Evolutionary conservation across 1,139 yeast species (phyloP).

Genomic region (Yamadazyma sp.): DNA sequence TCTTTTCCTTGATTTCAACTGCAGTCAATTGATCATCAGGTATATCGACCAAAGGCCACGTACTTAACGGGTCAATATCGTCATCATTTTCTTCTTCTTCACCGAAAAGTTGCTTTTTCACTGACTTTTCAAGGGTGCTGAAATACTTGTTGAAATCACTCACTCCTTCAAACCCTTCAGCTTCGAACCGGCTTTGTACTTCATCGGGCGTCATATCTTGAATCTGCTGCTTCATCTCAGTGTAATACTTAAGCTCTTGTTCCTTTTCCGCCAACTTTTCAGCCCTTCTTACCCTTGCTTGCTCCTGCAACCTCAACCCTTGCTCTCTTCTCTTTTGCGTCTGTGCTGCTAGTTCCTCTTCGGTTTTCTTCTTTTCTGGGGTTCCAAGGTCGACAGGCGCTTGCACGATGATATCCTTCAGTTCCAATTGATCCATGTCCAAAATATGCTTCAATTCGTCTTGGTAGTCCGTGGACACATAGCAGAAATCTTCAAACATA

Average conservation of each 20-base stretch:
- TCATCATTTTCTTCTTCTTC: constrained; percentile 43
- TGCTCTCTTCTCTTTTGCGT: constrained; percentile 83
- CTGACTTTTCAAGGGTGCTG: constrained; percentile 62
- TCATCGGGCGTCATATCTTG: constrained; percentile 44
- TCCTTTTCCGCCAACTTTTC: constrained; percentile 83
- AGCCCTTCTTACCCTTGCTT: constrained; percentile 79
- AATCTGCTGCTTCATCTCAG: constrained; percentile 55
- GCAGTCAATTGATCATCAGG: constrained; percentile 83
- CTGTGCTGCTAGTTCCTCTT: constrained; percentile 75
- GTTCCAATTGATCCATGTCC: constrained; percentile 62
- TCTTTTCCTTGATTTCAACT: constrained; percentile 82
- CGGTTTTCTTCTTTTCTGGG: constrained; percentile 62
- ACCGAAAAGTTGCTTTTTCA: constrained; percentile 52
- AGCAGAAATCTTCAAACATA: constrained; percentile 75
- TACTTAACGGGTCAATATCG: constrained; percentile 48
- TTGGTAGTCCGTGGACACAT: constrained; percentile 68
- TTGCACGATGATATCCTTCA: constrained; percentile 73
- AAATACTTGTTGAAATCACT: constrained; percentile 71
- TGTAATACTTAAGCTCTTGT: constrained; percentile 73
- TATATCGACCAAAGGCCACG: constrained; percentile 76
- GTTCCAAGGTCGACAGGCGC: constrained; percentile 63
- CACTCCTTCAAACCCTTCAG: constrained; percentile 78
- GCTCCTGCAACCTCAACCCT: constrained; percentile 87
- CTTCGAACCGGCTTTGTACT: constrained; percentile 49
- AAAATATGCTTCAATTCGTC: constrained; percentile 59